phyloP scores from a whole-genome alignment of 2,329 filamentous ascomycete genomes.

The Colletotrichum kahawae region DNA sequence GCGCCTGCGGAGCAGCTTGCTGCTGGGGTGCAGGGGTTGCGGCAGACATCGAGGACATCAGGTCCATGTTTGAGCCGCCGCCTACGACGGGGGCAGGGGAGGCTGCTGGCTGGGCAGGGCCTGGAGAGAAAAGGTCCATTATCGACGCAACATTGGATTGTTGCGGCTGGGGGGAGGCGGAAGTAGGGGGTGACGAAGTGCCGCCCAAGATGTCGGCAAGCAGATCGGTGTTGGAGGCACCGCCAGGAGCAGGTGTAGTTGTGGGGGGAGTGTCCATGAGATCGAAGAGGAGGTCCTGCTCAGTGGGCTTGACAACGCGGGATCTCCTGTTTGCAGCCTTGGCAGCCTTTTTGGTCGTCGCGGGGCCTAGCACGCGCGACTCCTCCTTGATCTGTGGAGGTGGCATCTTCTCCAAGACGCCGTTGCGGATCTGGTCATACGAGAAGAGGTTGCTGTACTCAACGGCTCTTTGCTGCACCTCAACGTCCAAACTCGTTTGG shows the following conservation, averaged over 20 bases:
- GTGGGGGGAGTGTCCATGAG: constrained; percentile 79
- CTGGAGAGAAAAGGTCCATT: constrained; percentile 81
- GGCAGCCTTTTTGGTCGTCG: constrained; percentile 64
- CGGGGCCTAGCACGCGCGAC: constrained; percentile 86
- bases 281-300: constrained; percentile 90
- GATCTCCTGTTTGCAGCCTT: constrained; percentile 75
- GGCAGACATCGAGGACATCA: constrained; percentile 52
- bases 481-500: constrained; percentile 88
- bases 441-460: constrained; percentile 96
- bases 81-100: constrained; percentile 37
- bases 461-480: constrained; percentile 94
- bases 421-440: constrained; percentile 83
- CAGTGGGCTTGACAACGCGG: constrained; percentile 80
- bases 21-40: constrained; percentile 34
- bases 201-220: constrained; percentile 91
- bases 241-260: constrained; percentile 53
- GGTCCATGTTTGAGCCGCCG: constrained; percentile 45
- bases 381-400: constrained; percentile 96
- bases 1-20: constrained; percentile 41
- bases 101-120: constrained; percentile 23
- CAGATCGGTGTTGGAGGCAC: constrained; percentile 79
- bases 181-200: constrained; percentile 50
- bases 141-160: constrained; percentile 72
- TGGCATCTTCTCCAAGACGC: constrained; percentile 97
- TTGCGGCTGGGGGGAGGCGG: constrained; percentile 56